Evolutionary conservation across 1,284 basidiomycete species (phyloP).

Genomic region (Retiboletus flavoniger): DNA sequence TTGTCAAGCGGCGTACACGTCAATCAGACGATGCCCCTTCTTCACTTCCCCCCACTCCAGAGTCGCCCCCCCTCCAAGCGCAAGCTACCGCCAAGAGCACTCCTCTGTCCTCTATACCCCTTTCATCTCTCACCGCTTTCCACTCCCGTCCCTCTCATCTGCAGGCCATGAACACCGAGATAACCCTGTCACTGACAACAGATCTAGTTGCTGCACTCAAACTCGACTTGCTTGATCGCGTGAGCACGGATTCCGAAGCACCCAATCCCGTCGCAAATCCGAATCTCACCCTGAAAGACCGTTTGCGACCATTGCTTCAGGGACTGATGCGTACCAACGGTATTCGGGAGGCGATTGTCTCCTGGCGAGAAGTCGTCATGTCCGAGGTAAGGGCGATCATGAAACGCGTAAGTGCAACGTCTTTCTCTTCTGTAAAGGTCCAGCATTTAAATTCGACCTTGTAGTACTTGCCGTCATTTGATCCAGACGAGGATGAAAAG

Average conservation of each 20-base stretch:
- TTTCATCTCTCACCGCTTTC: constrained; percentile 72
- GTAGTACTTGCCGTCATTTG: constrained; percentile 59
- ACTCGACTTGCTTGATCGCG: constrained; percentile 61
- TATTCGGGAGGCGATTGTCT: constrained; percentile 63
- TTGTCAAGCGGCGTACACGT: constrained; percentile 9
- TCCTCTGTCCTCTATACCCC: constrained; percentile 37
- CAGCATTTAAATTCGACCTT: constrained; percentile 4
- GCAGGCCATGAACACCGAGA: constrained; percentile 63
- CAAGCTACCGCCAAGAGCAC: constrained; percentile 18
- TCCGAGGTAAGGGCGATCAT: constrained; percentile 64
- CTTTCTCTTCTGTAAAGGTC: constrained; percentile 11
- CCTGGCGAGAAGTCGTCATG: constrained; percentile 79
- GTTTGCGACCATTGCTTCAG: constrained; percentile 68
- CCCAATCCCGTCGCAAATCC: constrained; percentile 35
- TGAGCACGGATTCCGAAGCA: constrained; percentile 33
- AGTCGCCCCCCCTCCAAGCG: constrained; percentile 20
- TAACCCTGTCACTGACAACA: constrained; percentile 73
- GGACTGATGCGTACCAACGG: constrained; percentile 77
- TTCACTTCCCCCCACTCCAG: constrained; percentile 38
- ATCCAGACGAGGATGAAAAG: constrained; percentile 53
- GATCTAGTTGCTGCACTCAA: constrained; percentile 75
- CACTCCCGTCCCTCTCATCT: constrained; percentile 68
- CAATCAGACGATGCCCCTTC: constrained; percentile 22
- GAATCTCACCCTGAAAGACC: constrained; percentile 51
- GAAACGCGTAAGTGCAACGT: constrained; percentile 46